A percentile compares a stretch with the other conserved stretches of the same genome.
These are phyloP conservation scores for Mycena kentingensis DNA, from an alignment of 768 basidiomycete species.

Conservation along the genomic window DNA sequence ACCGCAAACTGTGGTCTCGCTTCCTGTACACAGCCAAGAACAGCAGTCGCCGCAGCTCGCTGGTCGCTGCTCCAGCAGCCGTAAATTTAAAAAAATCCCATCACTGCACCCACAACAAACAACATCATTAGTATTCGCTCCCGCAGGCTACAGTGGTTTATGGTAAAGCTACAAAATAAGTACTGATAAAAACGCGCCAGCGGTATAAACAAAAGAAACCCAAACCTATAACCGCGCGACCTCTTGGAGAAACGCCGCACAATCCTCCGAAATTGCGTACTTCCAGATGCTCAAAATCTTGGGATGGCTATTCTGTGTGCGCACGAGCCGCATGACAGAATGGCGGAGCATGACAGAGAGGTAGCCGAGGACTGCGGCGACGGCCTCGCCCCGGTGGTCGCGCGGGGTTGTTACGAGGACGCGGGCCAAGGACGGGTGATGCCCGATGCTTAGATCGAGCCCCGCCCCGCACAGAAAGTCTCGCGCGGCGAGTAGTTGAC, in stretches of 20 bases:
- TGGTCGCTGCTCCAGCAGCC: no score
- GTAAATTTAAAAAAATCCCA: no score
- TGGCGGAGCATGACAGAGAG: constrained; percentile 14
- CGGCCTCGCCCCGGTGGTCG: constrained; percentile 25
- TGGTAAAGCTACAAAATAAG: no score
- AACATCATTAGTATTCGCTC: no score
- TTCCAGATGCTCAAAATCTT: constrained; percentile 21
- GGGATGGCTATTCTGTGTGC: constrained; percentile 14
- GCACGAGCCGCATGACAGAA: constrained; percentile 8
- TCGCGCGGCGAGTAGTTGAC: constrained; percentile 23
- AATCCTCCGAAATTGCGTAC: constrained; percentile 16
- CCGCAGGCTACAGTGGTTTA: no score
- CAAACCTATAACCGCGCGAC: background rate
- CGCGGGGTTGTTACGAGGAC: constrained; percentile 26
- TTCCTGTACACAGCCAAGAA: no score
- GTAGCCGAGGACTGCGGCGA: constrained; percentile 22
- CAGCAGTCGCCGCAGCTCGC: no score
- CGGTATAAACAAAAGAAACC: background rate
- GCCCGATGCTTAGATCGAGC: background rate
- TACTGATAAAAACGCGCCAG: no score
- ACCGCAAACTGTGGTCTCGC: no score
- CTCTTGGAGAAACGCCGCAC: constrained; percentile 18
- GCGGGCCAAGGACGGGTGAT: background rate
- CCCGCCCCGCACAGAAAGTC: constrained; percentile 18
- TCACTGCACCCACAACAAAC: no score